Evolutionary conservation across 495 filamentous ascomycete species (phyloP).

Genomic region (Penicillium mononematosum): DNA sequence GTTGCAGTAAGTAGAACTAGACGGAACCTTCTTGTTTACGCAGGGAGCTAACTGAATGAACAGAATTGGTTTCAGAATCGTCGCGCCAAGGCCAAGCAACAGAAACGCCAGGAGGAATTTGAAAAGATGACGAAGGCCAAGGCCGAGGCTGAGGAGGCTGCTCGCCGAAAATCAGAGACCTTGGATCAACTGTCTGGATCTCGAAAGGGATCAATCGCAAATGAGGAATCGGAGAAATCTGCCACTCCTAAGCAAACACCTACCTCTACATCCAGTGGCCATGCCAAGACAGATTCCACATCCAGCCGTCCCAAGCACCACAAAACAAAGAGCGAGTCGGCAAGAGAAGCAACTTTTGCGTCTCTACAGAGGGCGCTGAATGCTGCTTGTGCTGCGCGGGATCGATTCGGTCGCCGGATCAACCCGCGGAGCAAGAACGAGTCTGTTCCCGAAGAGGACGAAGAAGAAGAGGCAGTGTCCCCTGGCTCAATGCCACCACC

Average conservation of each 20-base stretch:
- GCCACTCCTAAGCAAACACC: conserved; percentile 37
- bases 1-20: conserved; percentile 63
- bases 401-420: conserved; percentile 31
- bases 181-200: conserved; percentile 28
- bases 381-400: conserved; percentile 43
- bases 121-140: conserved; percentile 57
- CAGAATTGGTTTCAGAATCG: conserved; percentile 94
- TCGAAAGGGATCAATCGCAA: conserved; percentile 23
- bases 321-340: conserved; percentile 44
- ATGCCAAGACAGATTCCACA: conserved; percentile 22
- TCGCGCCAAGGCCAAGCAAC: conserved; percentile 78
- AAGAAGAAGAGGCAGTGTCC: conserved; percentile 29
- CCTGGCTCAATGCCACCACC: conserved; percentile 35
- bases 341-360: conserved; percentile 46
- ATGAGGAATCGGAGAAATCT: conserved; percentile 31
- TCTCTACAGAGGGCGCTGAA: conserved; percentile 47
- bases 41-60: conserved; percentile 16
- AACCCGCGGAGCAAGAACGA: conserved; percentile 23
- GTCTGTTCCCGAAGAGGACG: conserved; percentile 10
- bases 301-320: conserved; percentile 34
- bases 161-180: conserved; percentile 36
- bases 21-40: not conserved
- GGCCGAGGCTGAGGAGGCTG: conserved; percentile 44
- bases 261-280: conserved; percentile 24
- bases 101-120: conserved; percentile 68